Evolutionary conservation across 371 early-diverging fungal species (phyloP).

Genomic region (Mucor indicus): DNA sequence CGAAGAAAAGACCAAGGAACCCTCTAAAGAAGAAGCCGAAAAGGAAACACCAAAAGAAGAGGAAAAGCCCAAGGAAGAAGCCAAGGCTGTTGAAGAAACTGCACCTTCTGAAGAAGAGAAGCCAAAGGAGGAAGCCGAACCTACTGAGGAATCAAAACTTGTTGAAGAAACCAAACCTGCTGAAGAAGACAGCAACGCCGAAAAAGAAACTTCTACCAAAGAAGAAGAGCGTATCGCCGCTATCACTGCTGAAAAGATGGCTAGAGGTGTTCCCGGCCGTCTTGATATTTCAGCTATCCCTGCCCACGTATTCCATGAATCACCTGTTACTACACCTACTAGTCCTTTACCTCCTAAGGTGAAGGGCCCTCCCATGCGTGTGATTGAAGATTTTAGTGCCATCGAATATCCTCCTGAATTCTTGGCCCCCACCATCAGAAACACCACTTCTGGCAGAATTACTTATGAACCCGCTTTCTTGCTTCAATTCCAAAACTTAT

Average conservation of each 20-base stretch:
- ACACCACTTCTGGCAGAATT: slow-evolving; percentile 47
- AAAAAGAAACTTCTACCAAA: slow-evolving; percentile 15
- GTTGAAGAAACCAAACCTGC: slow-evolving; percentile 16
- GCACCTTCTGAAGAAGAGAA: slow-evolving; percentile 12
- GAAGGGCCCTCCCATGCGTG: slow-evolving; percentile 29
- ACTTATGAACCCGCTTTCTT: slow-evolving; percentile 75
- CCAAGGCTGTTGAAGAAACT: background rate
- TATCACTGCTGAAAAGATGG: slow-evolving; percentile 33
- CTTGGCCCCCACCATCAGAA: slow-evolving; percentile 35
- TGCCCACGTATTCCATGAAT: slow-evolving; percentile 20
- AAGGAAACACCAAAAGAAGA: slow-evolving; percentile 14
- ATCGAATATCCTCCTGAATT: slow-evolving; percentile 45
- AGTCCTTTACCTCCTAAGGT: slow-evolving; percentile 15
- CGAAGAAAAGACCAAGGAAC: slow-evolving; percentile 31
- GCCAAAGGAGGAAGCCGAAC: slow-evolving; percentile 16
- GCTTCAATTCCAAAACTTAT: slow-evolving; percentile 69
- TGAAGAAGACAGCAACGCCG: slow-evolving; percentile 16
- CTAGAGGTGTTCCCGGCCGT: slow-evolving; percentile 27
- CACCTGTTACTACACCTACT: slow-evolving; percentile 15
- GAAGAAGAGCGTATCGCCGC: slow-evolving; percentile 33
- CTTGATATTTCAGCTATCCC: slow-evolving; percentile 34
- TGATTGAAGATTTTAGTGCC: slow-evolving; percentile 31
- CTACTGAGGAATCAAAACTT: slow-evolving; percentile 16
- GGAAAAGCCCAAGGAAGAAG: slow-evolving; percentile 6
- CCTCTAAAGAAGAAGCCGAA: slow-evolving; percentile 19